phyloP scores from a whole-genome alignment of 2,329 filamentous ascomycete species.

The Cladophialophora exuberans region DNA sequence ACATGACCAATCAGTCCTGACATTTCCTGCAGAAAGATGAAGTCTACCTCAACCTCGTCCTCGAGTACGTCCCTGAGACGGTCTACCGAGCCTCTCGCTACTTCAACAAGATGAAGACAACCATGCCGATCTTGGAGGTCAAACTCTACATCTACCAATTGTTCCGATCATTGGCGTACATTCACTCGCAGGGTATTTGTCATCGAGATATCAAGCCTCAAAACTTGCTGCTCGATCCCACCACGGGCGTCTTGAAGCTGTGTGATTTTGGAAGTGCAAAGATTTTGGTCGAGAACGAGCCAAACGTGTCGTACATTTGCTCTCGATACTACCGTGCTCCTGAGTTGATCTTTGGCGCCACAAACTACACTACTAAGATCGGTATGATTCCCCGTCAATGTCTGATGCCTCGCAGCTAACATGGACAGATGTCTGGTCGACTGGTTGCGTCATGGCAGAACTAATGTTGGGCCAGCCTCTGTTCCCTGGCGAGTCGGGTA shows the following conservation, averaged over 20 bases:
- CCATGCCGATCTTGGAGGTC: conserved; percentile 97
- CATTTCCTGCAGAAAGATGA: conserved; percentile 99
- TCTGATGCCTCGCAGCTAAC: conserved; percentile 18
- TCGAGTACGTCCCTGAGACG: conserved; percentile 97
- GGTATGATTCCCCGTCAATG: conserved; percentile 62
- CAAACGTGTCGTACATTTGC: conserved; percentile 99
- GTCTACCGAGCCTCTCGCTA: conserved; percentile 97
- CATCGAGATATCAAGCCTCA: conserved; percentile 99
- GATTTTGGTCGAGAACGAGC: conserved; percentile 97
- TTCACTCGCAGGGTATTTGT: conserved; percentile 98
- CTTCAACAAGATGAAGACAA: conserved; percentile 99
- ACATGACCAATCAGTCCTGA: too few relatives aligned
- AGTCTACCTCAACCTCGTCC: conserved; percentile 96
- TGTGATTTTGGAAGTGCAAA: conserved; percentile 99
- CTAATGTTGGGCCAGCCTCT: conserved; percentile 97
- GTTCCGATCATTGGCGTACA: conserved; percentile 96
- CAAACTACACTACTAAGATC: conserved; percentile 99
- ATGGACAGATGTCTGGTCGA: conserved; percentile 90
- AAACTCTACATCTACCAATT: conserved; percentile 99
- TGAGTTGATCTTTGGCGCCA: conserved; percentile 97
- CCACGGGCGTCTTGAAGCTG: conserved; percentile 89
- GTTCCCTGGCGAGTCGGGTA: conserved; percentile 97
- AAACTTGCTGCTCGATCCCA: conserved; percentile 90
- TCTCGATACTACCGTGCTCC: conserved; percentile 98
- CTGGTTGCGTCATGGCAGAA: conserved; percentile 98